A percentile compares a stretch with the other conserved stretches of the same genome.
These are phyloP conservation scores for Nicotiana tomentosiformis DNA, from an alignment of 257 asterid species.

Conservation along the genomic window DNA sequence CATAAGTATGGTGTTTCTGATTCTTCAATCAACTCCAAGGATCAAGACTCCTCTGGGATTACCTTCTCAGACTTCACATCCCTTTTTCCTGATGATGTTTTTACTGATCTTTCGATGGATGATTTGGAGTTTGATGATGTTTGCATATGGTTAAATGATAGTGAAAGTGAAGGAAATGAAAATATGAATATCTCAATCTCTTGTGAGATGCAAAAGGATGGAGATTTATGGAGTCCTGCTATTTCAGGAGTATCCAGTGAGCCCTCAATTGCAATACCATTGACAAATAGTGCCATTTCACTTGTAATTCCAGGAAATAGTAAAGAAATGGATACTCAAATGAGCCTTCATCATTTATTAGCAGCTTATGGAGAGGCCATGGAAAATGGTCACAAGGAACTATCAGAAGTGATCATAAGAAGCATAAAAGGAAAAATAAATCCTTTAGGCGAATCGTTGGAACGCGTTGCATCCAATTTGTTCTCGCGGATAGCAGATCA, in stretches of 20 bases:
- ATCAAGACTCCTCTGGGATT: slow-evolving; percentile 19
- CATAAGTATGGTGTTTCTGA: slow-evolving; percentile 21
- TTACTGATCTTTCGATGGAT: slow-evolving; percentile 25
- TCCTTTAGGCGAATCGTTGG: slow-evolving; percentile 42
- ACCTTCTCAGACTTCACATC: slow-evolving; percentile 35
- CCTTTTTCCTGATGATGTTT: slow-evolving; percentile 29
- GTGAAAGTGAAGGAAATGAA: slow-evolving; percentile 16
- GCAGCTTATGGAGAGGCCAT: slow-evolving; percentile 58
- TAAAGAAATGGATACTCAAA: slow-evolving; percentile 33
- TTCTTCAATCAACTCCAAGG: slow-evolving; percentile 21
- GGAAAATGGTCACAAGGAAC: slow-evolving; percentile 47
- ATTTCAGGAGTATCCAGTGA: slow-evolving; percentile 31
- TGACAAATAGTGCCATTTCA: not conserved
- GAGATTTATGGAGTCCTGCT: slow-evolving; percentile 28
- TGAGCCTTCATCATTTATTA: slow-evolving; percentile 40
- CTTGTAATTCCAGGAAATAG: slow-evolving; percentile 21
- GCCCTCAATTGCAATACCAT: slow-evolving; percentile 9
- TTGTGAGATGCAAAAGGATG: slow-evolving; percentile 14
- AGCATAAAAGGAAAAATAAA: slow-evolving; percentile 36
- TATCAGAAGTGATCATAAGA: slow-evolving; percentile 36
- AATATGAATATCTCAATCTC: slow-evolving; percentile 25
- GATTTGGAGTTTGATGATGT: slow-evolving; percentile 22
- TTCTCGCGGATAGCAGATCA: slow-evolving; percentile 37
- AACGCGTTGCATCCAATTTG: slow-evolving; percentile 51
- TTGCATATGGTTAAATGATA: slow-evolving; percentile 41